Evolutionary conservation across 176 grass and related monocot genomes (phyloP).

Genomic region (Cocos nucifera): DNA sequence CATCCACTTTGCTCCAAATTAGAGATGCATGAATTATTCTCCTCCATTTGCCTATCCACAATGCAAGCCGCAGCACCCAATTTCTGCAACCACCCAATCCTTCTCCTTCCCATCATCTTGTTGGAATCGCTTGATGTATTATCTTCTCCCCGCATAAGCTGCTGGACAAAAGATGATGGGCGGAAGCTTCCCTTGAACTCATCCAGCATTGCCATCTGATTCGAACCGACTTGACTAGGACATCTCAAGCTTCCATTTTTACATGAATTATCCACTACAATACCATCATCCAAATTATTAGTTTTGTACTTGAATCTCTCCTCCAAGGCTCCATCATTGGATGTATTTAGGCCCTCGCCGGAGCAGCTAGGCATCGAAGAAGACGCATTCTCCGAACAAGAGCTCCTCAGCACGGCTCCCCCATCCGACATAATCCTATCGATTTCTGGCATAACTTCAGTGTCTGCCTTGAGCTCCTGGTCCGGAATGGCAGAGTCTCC

Average conservation of each 20-base stretch:
- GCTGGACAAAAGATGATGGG: constrained; percentile 18
- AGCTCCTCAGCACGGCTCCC: not conserved
- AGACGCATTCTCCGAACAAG: not conserved
- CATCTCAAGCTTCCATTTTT: constrained; percentile 16
- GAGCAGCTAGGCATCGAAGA: constrained; percentile 11
- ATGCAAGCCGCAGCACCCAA: constrained; percentile 36
- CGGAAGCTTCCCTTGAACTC: constrained; percentile 20
- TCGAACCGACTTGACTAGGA: constrained; percentile 11
- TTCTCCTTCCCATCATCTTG: constrained; percentile 23
- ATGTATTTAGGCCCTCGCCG: not conserved
- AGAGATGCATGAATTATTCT: constrained; percentile 41
- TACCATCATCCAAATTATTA: constrained; percentile 27
- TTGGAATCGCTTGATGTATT: constrained; percentile 11
- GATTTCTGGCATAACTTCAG: not conserved
- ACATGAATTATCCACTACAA: constrained; percentile 11
- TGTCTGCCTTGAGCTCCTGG: not conserved
- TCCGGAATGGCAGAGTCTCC: too few species aligned
- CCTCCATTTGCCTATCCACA: constrained; percentile 30
- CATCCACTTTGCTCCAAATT: constrained; percentile 26
- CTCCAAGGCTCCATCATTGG: constrained; percentile 14
- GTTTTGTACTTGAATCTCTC: constrained; percentile 21
- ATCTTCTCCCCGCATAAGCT: constrained; percentile 10
- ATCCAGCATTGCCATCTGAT: constrained; percentile 4
- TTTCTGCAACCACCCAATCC: constrained; percentile 56
- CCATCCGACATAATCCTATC: too few species aligned